Conservation (phyloP, 177 flowering plant species). For the Telopea speciosissima region DNA sequence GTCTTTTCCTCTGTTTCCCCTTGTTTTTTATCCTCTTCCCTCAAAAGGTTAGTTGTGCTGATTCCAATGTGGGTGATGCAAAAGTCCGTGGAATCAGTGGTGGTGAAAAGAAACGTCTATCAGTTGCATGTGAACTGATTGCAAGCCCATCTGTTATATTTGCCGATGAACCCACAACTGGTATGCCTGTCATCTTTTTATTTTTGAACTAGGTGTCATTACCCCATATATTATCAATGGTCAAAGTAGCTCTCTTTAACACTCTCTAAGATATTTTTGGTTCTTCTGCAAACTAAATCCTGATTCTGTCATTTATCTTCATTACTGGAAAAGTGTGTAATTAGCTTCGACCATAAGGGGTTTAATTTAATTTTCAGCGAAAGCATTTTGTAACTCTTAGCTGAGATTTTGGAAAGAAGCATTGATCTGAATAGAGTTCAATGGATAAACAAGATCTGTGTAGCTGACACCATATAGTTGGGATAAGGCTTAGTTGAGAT, state of each 20-base stretch:
- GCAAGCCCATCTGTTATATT: slow-evolving; percentile 98
- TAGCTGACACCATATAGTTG: no score
- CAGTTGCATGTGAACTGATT: slow-evolving; percentile 93
- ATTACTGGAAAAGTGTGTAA: no score
- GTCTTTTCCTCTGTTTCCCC: not conserved
- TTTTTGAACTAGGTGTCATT: not conserved
- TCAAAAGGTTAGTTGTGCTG: slow-evolving; percentile 86
- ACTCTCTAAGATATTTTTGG: not conserved
- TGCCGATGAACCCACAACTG: slow-evolving; percentile 99
- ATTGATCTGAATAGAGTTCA: no score
- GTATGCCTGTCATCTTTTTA: slow-evolving; percentile 29
- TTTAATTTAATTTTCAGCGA: no score
- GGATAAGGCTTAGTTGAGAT: no score
- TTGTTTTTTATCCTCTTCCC: slow-evolving; percentile 11
- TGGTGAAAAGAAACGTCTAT: slow-evolving; percentile 92
- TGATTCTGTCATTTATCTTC: no score
- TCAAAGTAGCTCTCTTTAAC: not conserved
- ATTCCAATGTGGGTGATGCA: slow-evolving; percentile 88
- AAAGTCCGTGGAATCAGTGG: slow-evolving; percentile 99
- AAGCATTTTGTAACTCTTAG: no score
- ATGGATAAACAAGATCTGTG: no score
- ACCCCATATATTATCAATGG: not conserved
- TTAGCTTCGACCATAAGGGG: no score
- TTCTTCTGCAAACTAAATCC: no score
- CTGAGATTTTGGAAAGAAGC: no score